Evolutionary conservation across 768 basidiomycete genomes (phyloP), one percentile per base, ranked within the genome.

Genomic region (Phaeotremella skinneri): DNA sequence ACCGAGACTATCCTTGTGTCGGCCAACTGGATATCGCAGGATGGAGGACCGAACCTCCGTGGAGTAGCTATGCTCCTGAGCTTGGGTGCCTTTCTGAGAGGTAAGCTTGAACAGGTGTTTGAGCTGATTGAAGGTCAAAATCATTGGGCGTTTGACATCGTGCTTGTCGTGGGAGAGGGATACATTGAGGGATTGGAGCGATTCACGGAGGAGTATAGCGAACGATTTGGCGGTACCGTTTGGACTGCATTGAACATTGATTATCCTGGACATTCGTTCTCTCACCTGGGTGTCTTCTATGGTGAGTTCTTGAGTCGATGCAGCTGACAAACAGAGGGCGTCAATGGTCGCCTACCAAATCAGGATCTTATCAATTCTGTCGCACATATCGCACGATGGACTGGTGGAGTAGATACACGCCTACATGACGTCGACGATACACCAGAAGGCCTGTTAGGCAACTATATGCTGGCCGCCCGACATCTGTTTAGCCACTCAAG

Each of bases 161-260:
- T 97, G 17, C 87, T 98, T 59, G 84, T 99, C 26, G 80, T 97
- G 59, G 87, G 88, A 45, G 94, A 97, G 62, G 89, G 85, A 1
- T 85, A 93, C 73, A 76, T 91, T 32, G 89, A 93, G 53, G 96
- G 96, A 2, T 87, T 91, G 81, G 89, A 96, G 62, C 93, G 90
- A 2, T 99, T 91, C 87, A 79, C 97, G 32, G 85, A 81, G 47
- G 82, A 85, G 2, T 97, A 97, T 70, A 90, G 97, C 73, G 85
- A 83, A 17, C 78, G 80, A 1, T 90, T 90, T 2, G 61, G 62
- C 17, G 93, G 92, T 2, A 87, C 92, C 4, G 88, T 99, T 42
- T 99, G 96, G 96, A 91, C 89, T 0, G 91, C 91, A 11, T 78
- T 99, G 47, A 89, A 88, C 66, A 84, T 99, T 42, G 96, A 98